Conservation (phyloP, 2,329 filamentous ascomycete genomes). For the Colletotrichum abscissum region DNA sequence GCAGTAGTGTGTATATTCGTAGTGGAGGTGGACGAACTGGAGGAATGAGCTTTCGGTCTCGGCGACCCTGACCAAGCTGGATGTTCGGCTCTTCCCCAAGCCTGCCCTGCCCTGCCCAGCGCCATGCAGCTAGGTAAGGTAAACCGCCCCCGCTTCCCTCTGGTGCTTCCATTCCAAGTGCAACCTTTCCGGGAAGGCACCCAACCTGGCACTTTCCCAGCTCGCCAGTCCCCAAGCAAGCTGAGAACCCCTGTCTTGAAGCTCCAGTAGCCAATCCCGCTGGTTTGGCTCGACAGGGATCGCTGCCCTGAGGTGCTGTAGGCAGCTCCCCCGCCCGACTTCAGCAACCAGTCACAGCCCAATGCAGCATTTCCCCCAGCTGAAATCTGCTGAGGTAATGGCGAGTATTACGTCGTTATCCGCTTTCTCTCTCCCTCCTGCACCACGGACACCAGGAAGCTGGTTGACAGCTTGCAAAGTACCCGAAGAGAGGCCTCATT, state of each 20-base stretch:
- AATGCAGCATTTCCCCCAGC: constrained; percentile 12
- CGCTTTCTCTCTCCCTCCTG: constrained; percentile 1
- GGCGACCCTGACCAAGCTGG: constrained; percentile 16
- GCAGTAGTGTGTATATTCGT: background rate
- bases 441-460: background rate
- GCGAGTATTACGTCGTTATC: constrained; percentile 34
- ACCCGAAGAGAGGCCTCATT: background rate
- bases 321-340: constrained; percentile 22
- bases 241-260: constrained; percentile 19
- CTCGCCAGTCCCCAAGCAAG: constrained; percentile 18
- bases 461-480: background rate
- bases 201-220: background rate
- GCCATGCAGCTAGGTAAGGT: background rate
- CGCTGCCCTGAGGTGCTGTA: constrained; percentile 16
- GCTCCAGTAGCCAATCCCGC: constrained; percentile 33
- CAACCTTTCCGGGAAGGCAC: constrained; percentile 34
- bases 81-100: constrained; percentile 29
- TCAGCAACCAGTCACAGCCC: constrained; percentile 17
- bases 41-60: background rate
- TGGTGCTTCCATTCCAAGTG: constrained; percentile 30
- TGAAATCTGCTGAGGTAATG: constrained; percentile 18
- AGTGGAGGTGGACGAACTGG: background rate
- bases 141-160: constrained; percentile 14
- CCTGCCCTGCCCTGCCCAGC: constrained; percentile 11
- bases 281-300: constrained; percentile 29